These are phyloP conservation scores for Cryphonectria naterciae DNA, from an alignment of 2,329 filamentous ascomycete species.

Conservation along the genomic window DNA sequence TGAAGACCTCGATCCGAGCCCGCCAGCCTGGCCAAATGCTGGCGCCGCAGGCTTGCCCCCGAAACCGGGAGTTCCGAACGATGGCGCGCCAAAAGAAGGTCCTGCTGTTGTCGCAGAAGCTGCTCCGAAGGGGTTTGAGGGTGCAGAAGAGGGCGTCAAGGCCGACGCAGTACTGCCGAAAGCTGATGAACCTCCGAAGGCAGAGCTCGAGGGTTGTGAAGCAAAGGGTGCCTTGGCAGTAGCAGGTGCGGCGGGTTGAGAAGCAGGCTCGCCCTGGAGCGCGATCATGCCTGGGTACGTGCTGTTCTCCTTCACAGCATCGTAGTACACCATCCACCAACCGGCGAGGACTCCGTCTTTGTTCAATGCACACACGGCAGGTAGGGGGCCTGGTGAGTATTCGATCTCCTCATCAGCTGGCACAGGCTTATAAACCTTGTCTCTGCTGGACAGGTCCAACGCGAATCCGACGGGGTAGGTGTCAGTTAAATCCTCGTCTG, in stretches of 20 bases:
- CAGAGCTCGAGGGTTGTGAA: constrained; percentile 30
- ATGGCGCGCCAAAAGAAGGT: constrained; percentile 14
- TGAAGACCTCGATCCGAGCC: constrained; percentile 52
- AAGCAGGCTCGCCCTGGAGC: constrained; percentile 44
- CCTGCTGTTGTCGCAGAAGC: background rate
- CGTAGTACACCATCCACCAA: constrained; percentile 93
- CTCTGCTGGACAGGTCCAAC: constrained; percentile 81
- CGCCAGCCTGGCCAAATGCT: constrained; percentile 56
- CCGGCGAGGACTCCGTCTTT: constrained; percentile 82
- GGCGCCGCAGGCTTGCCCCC: constrained; percentile 40
- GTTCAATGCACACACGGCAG: constrained; percentile 82
- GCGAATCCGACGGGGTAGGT: constrained; percentile 79
- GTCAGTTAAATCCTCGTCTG: constrained; percentile 65
- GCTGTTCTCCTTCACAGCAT: constrained; percentile 75
- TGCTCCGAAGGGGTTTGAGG: constrained; percentile 49
- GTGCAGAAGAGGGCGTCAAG: background rate
- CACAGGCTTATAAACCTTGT: constrained; percentile 79
- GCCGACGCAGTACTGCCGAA: constrained; percentile 48
- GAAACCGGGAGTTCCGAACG: constrained; percentile 40
- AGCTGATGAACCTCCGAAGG: constrained; percentile 40
- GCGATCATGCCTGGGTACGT: constrained; percentile 72
- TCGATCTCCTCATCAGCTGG: constrained; percentile 75
- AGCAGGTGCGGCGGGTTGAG: constrained; percentile 42
- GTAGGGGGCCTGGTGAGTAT: constrained; percentile 78
- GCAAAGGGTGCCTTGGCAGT: constrained; percentile 38